Base-by-base conservation (phyloP, 768 basidiomycete genomes). In the Psilocybe cubensis region DNA sequence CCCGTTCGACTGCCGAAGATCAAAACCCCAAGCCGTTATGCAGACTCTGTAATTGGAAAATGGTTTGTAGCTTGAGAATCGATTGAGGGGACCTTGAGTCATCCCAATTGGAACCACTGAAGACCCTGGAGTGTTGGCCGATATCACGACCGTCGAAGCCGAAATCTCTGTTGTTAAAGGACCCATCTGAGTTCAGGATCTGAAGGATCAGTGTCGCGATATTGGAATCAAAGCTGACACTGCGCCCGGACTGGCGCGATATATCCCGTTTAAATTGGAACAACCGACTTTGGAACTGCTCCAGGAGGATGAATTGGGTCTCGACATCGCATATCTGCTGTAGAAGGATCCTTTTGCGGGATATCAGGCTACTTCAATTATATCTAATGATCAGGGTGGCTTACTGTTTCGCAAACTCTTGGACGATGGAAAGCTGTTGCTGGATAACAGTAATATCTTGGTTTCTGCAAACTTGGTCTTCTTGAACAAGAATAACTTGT, bases 251-350 rank as follows among this genome's bases (percentile, higher is more conserved):
- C 56, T 63, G 61, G 61, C 74, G 79, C 38, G 70, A 68, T 54
- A 80, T 62, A 61, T 81, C 79, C 44, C 69, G 61, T 52, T 67
- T 70, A 72, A 80, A 81, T 56, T 70, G 59, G 57, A 67, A 64
- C 53, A 80, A 58, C 56, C 74, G 68, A n/a, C 72, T 63, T 54
- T 70, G 70, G 71, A 74, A 78, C 63, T 80, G 78, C 57, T 78
- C 70, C 58, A 80, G 74, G 54, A 76, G 67, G 52, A 79, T 72
- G 57, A 71, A 72, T 61, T 83, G 81, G 18, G 74, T 73, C 55
- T 83, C 81, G 35, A 82, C 80, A 43, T 81, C 78, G 63, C 81
- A 83, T 47, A 79, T 72, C 43, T 76, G 73, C 64, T 81, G 75
- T 28, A 74, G 70, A 60, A 80, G 74, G 64, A 80, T 73, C 64